phyloP scores from a whole-genome alignment of 257 asterid genomes.

The Capsicum chinense region DNA sequence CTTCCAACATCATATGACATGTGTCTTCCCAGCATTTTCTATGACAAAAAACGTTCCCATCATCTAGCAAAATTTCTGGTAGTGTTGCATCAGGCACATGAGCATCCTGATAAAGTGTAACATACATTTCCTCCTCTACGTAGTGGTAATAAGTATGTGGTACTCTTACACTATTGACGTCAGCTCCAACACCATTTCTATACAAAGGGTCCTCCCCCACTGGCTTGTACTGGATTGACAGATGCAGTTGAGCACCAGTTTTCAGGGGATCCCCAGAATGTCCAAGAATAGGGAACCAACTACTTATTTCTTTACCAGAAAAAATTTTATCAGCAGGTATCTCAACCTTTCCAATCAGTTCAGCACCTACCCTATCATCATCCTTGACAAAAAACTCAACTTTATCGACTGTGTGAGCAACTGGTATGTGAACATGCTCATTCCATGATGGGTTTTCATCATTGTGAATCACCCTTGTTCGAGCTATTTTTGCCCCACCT shows the following conservation, averaged over 20 bases:
- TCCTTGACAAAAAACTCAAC: conserved; percentile 87
- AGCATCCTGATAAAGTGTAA: conserved; percentile 74
- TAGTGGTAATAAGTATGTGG: conserved; percentile 68
- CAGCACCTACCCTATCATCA: conserved; percentile 86
- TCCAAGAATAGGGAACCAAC: conserved; percentile 78
- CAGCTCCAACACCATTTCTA: conserved; percentile 43
- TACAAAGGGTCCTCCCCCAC: conserved; percentile 41
- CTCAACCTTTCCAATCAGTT: conserved; percentile 66
- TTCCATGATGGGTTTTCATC: conserved; percentile 85
- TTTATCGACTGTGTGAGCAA: conserved; percentile 84
- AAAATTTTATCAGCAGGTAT: conserved; percentile 59
- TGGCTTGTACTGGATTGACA: conserved; percentile 31
- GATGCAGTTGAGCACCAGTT: conserved; percentile 46
- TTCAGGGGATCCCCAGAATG: conserved; percentile 65
- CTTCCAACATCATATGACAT: conserved; percentile 74
- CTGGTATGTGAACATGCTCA: conserved; percentile 70
- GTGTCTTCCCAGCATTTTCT: conserved; percentile 82
- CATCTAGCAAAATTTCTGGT: conserved; percentile 64
- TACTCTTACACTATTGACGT: conserved; percentile 46
- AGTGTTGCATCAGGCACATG: conserved; percentile 71
- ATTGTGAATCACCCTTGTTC: conserved; percentile 75
- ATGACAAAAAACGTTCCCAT: conserved; percentile 46
- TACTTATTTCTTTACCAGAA: conserved; percentile 46
- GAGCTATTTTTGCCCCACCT: conserved; percentile 82
- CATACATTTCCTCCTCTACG: conserved; percentile 72